Percentiles rank a stretch among this genome's conserved stretches.
These are phyloP conservation scores for Taiozyma onychis DNA, from an alignment of 1,139 yeast species.

Conservation along the genomic window DNA sequence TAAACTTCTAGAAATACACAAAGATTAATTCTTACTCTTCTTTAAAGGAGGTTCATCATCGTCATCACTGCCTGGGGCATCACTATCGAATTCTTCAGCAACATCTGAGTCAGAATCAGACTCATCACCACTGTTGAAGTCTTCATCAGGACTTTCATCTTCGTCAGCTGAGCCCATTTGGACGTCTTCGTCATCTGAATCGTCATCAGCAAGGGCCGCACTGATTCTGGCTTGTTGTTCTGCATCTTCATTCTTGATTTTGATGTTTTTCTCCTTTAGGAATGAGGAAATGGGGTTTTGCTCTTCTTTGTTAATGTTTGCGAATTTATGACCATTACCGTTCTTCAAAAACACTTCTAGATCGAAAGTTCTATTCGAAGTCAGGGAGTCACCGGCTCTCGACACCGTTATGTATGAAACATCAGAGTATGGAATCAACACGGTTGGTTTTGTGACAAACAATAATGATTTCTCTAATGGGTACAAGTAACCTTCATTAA, in stretches of 20 bases:
- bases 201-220: constrained; percentile 62
- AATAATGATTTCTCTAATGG: constrained; percentile 87
- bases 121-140: constrained; percentile 48
- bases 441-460: constrained; percentile 91
- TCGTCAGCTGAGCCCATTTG: constrained; percentile 73
- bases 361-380: constrained; percentile 89
- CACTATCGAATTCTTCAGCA: constrained; percentile 29
- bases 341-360: constrained; percentile 69
- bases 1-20: background rate
- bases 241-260: constrained; percentile 84
- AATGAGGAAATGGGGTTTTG: constrained; percentile 73
- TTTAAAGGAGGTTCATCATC: constrained; percentile 20
- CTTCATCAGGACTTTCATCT: constrained; percentile 64
- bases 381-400: constrained; percentile 77
- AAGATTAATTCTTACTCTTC: constrained; percentile 16
- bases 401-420: constrained; percentile 74
- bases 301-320: constrained; percentile 87
- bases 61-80: constrained; percentile 37
- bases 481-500: constrained; percentile 89
- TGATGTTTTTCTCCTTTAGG: constrained; percentile 70
- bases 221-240: constrained; percentile 79
- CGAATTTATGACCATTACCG: constrained; percentile 73
- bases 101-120: constrained; percentile 53
- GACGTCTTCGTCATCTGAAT: constrained; percentile 60
- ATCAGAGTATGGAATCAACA: constrained; percentile 84